Conservation (phyloP, 2,329 filamentous ascomycete genomes). For the Alternaria solani region DNA sequence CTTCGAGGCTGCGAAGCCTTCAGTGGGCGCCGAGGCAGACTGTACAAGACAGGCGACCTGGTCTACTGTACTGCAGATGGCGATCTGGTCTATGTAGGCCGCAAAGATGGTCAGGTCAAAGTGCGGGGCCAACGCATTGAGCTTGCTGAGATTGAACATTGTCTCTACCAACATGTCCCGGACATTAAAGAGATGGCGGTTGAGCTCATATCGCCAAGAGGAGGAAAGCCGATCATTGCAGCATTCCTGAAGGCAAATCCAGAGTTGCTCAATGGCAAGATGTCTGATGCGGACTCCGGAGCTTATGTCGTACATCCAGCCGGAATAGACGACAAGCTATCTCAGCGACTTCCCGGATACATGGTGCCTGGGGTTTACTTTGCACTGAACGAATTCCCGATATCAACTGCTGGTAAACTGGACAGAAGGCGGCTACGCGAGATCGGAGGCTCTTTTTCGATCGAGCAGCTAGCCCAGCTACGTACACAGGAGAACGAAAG, state of each 20-base stretch:
- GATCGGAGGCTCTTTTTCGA: conserved; percentile 14
- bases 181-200: too few species aligned
- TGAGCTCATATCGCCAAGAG: too few species aligned
- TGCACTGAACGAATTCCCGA: conserved; percentile 54
- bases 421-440: conserved; percentile 31
- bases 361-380: conserved; percentile 57
- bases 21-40: background rate
- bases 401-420: conserved; percentile 55
- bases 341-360: conserved; percentile 35
- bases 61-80: conserved; percentile 16
- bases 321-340: background rate
- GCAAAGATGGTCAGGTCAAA: conserved; percentile 29
- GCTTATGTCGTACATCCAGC: too few species aligned
- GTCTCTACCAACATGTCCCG: background rate
- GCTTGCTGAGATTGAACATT: conserved; percentile 20
- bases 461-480: too few species aligned
- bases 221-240: too few species aligned
- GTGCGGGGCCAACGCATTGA: conserved; percentile 26
- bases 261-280: too few species aligned
- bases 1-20: background rate
- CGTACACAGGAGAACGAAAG: too few species aligned
- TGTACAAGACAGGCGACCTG: conserved; percentile 6
- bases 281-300: too few species aligned
- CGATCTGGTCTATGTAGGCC: conserved; percentile 14
- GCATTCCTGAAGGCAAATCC: too few species aligned